A percentile compares a stretch with the other conserved stretches of the same genome.
Evolutionary conservation across 305 asterid genomes (phyloP).

Genomic region (Ajuga reptans): DNA sequence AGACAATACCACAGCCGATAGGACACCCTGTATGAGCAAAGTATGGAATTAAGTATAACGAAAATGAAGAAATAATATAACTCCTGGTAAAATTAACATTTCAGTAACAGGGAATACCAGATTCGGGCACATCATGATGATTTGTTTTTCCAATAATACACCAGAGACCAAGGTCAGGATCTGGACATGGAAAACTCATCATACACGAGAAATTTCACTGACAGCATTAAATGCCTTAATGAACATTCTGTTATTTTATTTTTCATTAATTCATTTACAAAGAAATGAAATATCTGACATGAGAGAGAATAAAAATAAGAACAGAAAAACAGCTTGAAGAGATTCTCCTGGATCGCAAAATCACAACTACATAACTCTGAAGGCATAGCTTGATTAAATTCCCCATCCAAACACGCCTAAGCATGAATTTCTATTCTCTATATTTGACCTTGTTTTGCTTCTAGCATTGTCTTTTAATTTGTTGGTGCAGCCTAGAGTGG

Average conservation of each 20-base stretch:
- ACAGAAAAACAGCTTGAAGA: background rate
- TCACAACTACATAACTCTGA: background rate
- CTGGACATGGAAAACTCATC: conserved; percentile 36
- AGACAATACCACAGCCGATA: conserved; percentile 79
- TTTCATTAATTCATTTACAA: background rate
- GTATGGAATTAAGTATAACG: conserved; percentile 10
- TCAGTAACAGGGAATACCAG: conserved; percentile 43
- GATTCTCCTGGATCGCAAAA: background rate
- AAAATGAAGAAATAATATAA: conserved; percentile 8
- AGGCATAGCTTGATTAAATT: background rate
- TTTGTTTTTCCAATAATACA: conserved; percentile 83
- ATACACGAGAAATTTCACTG: background rate
- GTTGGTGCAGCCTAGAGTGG: background rate
- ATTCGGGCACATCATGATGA: conserved; percentile 73
- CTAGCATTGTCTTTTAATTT: background rate
- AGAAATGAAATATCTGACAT: background rate
- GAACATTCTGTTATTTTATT: background rate
- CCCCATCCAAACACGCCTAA: background rate
- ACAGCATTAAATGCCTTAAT: conserved; percentile 11
- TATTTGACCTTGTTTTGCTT: conserved; percentile 5
- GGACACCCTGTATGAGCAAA: conserved; percentile 58
- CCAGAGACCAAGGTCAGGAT: conserved; percentile 68
- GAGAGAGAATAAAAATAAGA: background rate
- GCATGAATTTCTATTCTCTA: background rate
- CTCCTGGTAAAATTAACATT: conserved; percentile 1